These are phyloP conservation scores for Pterocarpus santalinus DNA, from an alignment of 306 rosid species.

Conservation along the genomic window DNA sequence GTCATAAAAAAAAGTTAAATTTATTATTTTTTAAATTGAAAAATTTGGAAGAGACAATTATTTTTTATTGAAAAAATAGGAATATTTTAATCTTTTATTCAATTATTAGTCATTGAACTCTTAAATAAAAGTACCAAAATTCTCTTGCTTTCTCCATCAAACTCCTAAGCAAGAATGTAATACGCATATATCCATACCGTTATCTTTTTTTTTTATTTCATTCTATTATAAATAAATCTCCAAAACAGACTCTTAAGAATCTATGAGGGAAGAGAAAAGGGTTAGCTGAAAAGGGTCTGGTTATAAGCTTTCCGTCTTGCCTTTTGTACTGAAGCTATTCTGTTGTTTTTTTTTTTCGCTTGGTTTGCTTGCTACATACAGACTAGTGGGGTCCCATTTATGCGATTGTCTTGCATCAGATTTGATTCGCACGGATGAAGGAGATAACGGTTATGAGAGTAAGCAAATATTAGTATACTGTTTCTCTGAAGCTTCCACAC, in stretches of 20 bases:
- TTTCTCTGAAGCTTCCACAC: slow-evolving; percentile 48
- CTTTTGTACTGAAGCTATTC: slow-evolving; percentile 54
- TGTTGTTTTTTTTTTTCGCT: slow-evolving; percentile 51
- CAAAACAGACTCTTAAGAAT: slow-evolving; percentile 29
- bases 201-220: too few species aligned
- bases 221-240: too few species aligned
- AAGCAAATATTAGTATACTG: slow-evolving; percentile 39
- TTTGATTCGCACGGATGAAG: slow-evolving; percentile 56
- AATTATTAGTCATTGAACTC: too few species aligned
- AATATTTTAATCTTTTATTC: too few species aligned
- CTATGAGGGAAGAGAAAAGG: slow-evolving; percentile 49
- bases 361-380: slow-evolving; percentile 33
- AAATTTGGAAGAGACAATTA: too few species aligned
- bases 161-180: too few species aligned
- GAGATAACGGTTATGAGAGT: slow-evolving; percentile 53
- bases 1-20: too few species aligned
- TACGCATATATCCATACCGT: too few species aligned
- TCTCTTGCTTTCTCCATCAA: too few species aligned
- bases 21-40: too few species aligned
- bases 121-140: too few species aligned
- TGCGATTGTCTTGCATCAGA: slow-evolving; percentile 58
- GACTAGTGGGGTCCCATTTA: slow-evolving; percentile 48
- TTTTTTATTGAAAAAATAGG: too few species aligned
- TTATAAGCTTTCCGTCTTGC: slow-evolving; percentile 49
- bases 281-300: slow-evolving; percentile 49